These are phyloP conservation scores for Linderina pennispora DNA, from an alignment of 192 early-diverging fungal genomes.

Conservation along the genomic window DNA sequence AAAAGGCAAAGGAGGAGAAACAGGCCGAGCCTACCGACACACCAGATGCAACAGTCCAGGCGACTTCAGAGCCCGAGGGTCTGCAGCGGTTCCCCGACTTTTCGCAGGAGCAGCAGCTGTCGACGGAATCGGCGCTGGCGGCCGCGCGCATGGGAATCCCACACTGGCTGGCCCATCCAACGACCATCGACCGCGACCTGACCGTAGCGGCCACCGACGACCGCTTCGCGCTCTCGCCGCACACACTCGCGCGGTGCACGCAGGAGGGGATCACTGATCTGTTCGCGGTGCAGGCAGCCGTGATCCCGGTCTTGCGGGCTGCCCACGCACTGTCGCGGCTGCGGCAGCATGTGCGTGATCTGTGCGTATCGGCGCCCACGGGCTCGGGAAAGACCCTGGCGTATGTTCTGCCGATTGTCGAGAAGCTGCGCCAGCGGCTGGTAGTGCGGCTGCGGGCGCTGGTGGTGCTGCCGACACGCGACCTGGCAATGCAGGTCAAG, in stretches of 20 bases:
- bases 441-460: slow-evolving; percentile 81
- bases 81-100: slow-evolving; percentile 46
- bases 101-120: slow-evolving; percentile 18
- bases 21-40: background rate
- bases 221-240: slow-evolving; percentile 57
- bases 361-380: slow-evolving; percentile 93
- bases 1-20: background rate
- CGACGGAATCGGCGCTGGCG: slow-evolving; percentile 13
- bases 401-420: slow-evolving; percentile 91
- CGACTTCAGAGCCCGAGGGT: slow-evolving; percentile 13
- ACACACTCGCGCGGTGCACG: slow-evolving; percentile 54
- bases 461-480: slow-evolving; percentile 88
- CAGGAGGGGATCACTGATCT: slow-evolving; percentile 61
- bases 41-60: background rate
- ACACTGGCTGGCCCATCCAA: slow-evolving; percentile 81
- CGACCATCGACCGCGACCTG: slow-evolving; percentile 55
- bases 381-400: slow-evolving; percentile 96
- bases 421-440: slow-evolving; percentile 65
- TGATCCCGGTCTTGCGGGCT: slow-evolving; percentile 72
- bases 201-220: slow-evolving; percentile 47
- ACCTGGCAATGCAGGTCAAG: slow-evolving; percentile 85
- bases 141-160: slow-evolving; percentile 71
- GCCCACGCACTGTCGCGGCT: slow-evolving; percentile 60
- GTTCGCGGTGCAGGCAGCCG: slow-evolving; percentile 87
- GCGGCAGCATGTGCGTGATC: slow-evolving; percentile 73